Evolutionary conservation across 2,329 filamentous ascomycete genomes (phyloP).

Genomic region (Teratosphaeria epicoccoides): DNA sequence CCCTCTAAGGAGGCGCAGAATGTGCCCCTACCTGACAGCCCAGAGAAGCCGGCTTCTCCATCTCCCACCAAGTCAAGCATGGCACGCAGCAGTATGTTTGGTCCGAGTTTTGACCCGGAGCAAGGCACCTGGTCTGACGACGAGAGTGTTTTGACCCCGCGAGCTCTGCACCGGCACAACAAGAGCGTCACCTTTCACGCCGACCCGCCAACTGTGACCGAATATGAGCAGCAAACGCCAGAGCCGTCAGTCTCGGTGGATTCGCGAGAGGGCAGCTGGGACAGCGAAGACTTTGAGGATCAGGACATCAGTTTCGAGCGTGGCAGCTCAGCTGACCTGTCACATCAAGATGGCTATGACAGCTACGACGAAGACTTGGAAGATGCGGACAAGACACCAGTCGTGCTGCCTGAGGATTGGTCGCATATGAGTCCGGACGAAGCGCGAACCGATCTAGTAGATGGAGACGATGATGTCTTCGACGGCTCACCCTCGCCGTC

Average conservation of each 20-base stretch:
- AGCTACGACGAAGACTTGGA: constrained; percentile 94
- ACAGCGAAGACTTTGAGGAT: constrained; percentile 63
- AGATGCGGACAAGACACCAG: constrained; percentile 92
- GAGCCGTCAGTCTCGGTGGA: constrained; percentile 79
- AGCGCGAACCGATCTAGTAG: constrained; percentile 44
- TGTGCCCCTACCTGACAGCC: constrained; percentile 25
- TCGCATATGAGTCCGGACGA: constrained; percentile 61
- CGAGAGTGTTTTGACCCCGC: constrained; percentile 51
- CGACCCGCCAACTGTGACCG: constrained; percentile 85
- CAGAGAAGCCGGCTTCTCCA: constrained; percentile 56
- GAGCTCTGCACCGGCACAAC: constrained; percentile 66
- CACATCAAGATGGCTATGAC: constrained; percentile 39
- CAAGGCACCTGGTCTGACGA: constrained; percentile 59
- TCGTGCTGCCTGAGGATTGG: constrained; percentile 97
- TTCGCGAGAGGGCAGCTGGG: constrained; percentile 84
- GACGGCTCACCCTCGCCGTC: constrained; percentile 39
- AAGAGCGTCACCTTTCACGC: constrained; percentile 98
- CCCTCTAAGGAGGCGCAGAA: constrained; percentile 36
- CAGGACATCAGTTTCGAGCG: constrained; percentile 54
- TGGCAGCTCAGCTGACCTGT: constrained; percentile 48
- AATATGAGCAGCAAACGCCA: constrained; percentile 96
- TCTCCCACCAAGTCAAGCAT: constrained; percentile 89
- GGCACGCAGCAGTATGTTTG: constrained; percentile 51
- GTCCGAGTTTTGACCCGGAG: constrained; percentile 54
- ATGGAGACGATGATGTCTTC: constrained; percentile 56